phyloP scores from a whole-genome alignment of 345 rosid species.

The Brassica carinata region DNA sequence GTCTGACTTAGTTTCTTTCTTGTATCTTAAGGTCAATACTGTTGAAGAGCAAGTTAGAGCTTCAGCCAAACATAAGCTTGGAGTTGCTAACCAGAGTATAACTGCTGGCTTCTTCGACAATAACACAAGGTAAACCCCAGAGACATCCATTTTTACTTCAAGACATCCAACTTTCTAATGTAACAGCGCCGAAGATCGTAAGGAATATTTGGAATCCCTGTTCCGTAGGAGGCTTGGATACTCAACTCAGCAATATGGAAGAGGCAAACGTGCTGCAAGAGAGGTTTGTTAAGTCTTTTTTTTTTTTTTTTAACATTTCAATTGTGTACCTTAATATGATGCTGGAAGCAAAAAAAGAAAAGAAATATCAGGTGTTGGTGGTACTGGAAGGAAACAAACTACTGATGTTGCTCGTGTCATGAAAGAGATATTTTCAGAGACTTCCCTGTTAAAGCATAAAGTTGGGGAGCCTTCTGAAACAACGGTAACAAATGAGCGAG shows the following conservation, averaged over 20 bases:
- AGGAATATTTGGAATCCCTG: slow-evolving; percentile 88
- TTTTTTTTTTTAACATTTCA: slow-evolving; percentile 1
- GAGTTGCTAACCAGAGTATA: slow-evolving; percentile 96
- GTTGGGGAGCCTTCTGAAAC: slow-evolving; percentile 42
- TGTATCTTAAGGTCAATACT: slow-evolving; percentile 68
- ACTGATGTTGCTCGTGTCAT: slow-evolving; percentile 69
- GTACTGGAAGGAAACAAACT: slow-evolving; percentile 52
- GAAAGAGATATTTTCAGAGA: slow-evolving; percentile 65
- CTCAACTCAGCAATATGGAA: slow-evolving; percentile 63
- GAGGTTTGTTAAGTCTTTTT: slow-evolving; percentile 58
- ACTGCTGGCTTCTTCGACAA: slow-evolving; percentile 98
- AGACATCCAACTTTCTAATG: slow-evolving; percentile 9
- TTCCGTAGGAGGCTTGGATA: slow-evolving; percentile 62
- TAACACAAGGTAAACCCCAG: slow-evolving; percentile 66
- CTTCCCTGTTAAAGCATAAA: slow-evolving; percentile 51
- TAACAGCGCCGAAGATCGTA: slow-evolving; percentile 88
- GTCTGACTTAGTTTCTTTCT: slow-evolving; percentile 9
- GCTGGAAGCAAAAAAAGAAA: slow-evolving; percentile 15
- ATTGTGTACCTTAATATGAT: slow-evolving; percentile 8
- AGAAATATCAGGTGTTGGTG: slow-evolving; percentile 35
- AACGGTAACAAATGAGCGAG: slow-evolving; percentile 8
- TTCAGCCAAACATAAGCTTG: slow-evolving; percentile 92
- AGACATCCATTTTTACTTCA: background rate
- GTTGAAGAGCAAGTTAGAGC: slow-evolving; percentile 98
- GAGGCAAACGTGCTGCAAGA: slow-evolving; percentile 84